A percentile compares a stretch with the other conserved stretches of the same genome.
phyloP scores from a whole-genome alignment of 2,329 filamentous ascomycete species.

The Diaporthe aspalathi region DNA sequence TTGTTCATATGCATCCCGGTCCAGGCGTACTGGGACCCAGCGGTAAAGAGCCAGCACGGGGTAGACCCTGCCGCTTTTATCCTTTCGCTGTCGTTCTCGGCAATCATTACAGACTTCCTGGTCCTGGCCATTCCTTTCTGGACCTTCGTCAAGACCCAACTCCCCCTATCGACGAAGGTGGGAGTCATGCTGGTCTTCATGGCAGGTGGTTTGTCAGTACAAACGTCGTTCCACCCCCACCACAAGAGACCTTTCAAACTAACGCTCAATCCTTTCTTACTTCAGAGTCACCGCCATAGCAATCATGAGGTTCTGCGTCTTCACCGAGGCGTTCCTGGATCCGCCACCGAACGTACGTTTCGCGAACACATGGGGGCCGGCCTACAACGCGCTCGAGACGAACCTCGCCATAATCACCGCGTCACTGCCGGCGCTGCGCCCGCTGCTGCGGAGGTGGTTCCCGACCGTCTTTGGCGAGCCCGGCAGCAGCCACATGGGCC shows the following conservation, averaged over 20 bases:
- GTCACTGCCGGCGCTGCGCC: slow-evolving; percentile 4
- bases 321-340: not conserved
- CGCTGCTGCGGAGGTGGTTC: slow-evolving; percentile 3
- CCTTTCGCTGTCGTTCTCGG: not conserved
- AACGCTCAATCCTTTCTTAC: fast-evolving
- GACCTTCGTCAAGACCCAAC: not conserved
- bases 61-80: not conserved
- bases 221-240: fast-evolving
- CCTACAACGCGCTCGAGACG: not conserved
- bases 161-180: not conserved
- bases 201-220: not conserved
- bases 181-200: slow-evolving; percentile 2
- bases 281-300: not conserved
- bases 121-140: not conserved
- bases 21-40: not conserved
- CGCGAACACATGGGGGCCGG: not conserved
- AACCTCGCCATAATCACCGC: slow-evolving; percentile 8
- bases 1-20: not conserved
- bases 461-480: not conserved
- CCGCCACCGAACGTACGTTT: not conserved
- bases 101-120: not conserved
- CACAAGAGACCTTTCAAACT: fast-evolving
- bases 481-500: not conserved
- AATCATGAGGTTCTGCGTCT: not conserved
- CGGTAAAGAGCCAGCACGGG: not conserved